Percentiles rank a stretch among this genome's conserved stretches.
These are phyloP conservation scores for Chaetothyriales sp. DNA, from an alignment of 2,329 filamentous ascomycete species.

Conservation along the genomic window DNA sequence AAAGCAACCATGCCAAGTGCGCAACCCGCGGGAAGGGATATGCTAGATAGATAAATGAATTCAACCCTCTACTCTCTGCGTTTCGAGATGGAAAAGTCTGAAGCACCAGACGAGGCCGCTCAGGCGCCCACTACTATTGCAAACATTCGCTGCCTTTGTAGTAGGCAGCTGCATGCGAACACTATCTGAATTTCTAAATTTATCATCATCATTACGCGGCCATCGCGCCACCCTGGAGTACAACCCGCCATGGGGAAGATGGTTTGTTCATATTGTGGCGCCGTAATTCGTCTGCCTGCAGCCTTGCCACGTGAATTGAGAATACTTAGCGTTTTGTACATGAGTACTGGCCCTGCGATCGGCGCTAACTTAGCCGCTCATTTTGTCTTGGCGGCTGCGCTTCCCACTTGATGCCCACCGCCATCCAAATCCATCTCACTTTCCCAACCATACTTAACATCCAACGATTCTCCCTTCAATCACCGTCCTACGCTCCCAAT, in stretches of 20 bases:
- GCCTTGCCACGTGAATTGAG: conserved; percentile 1
- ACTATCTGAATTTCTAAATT: too few relatives aligned
- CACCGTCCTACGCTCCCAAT: background rate
- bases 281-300: background rate
- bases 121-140: background rate
- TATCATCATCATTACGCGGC: background rate
- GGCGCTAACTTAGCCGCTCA: background rate
- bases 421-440: conserved; percentile 16
- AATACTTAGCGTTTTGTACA: background rate
- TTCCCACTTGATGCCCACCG: conserved; percentile 16
- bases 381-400: conserved; percentile 4
- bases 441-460: conserved; percentile 8
- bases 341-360: conserved; percentile 2
- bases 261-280: background rate
- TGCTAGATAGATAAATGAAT: too few relatives aligned
- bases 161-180: background rate
- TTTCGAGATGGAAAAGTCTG: background rate
- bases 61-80: too few relatives aligned
- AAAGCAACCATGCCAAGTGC: too few relatives aligned
- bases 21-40: too few relatives aligned
- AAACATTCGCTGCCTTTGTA: background rate
- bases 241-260: background rate
- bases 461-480: conserved; percentile 9
- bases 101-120: background rate
- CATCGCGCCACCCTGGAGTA: background rate